A percentile compares a stretch with the other conserved stretches of the same genome.
phyloP scores from a whole-genome alignment of 192 early-diverging fungal genomes.

The Podila clonocystis region DNA sequence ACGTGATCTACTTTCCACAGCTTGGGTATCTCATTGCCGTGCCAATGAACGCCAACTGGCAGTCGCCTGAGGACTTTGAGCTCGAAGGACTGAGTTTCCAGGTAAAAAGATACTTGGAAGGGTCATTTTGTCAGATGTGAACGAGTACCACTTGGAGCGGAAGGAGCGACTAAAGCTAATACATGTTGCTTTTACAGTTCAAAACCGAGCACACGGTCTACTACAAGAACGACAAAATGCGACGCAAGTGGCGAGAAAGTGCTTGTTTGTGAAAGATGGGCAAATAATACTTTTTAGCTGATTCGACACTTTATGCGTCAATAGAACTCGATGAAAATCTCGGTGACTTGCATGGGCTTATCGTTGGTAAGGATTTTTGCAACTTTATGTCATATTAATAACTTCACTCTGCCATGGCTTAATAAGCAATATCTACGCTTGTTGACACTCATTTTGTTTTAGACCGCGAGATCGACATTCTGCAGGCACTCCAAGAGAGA shows the following conservation, averaged over 20 bases:
- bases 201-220: constrained; percentile 70
- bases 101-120: constrained; percentile 27
- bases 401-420: not conserved
- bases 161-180: not conserved
- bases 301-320: not conserved
- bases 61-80: constrained; percentile 51
- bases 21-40: constrained; percentile 81
- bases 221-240: constrained; percentile 72
- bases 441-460: not conserved
- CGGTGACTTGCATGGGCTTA: constrained; percentile 87
- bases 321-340: constrained; percentile 80
- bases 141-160: not conserved
- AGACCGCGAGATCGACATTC: constrained; percentile 87
- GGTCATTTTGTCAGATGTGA: not conserved
- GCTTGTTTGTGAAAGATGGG: too few relatives aligned
- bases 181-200: constrained; percentile 61
- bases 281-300: too few relatives aligned
- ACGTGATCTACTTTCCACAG: constrained; percentile 85
- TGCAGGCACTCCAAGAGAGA: constrained; percentile 75
- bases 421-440: not conserved
- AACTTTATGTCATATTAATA: not conserved
- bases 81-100: constrained; percentile 67
- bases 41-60: constrained; percentile 62
- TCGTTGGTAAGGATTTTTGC: constrained; percentile 63
- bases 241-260: too few relatives aligned